Conservation (phyloP, 73 alveolate species). For the Stentor roeselii region DNA sequence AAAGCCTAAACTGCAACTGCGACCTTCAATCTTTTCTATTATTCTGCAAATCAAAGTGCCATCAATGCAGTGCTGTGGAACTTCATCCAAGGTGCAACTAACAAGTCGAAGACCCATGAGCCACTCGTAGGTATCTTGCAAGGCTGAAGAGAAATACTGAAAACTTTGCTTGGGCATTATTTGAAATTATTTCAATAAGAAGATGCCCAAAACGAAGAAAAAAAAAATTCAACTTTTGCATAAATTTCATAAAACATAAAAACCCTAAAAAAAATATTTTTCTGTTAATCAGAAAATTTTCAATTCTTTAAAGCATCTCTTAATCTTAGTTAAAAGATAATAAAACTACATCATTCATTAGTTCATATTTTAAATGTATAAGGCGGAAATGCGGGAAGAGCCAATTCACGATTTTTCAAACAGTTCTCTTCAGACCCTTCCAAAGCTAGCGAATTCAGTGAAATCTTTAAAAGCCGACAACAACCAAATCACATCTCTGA, state of each 20-base stretch:
- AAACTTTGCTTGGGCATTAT: too few relatives aligned
- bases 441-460: background rate
- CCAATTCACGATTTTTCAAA: background rate
- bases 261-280: too few relatives aligned
- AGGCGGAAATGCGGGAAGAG: background rate
- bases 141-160: too few relatives aligned
- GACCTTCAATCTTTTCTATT: background rate
- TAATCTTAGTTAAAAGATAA: too few relatives aligned
- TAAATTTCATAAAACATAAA: too few relatives aligned
- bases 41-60: background rate
- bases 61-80: background rate
- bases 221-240: too few relatives aligned
- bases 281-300: too few relatives aligned
- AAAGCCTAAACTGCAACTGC: background rate
- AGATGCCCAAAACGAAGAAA: too few relatives aligned
- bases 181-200: too few relatives aligned
- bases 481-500: background rate
- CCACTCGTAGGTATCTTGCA: background rate
- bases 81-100: background rate
- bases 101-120: background rate
- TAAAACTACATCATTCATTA: too few relatives aligned
- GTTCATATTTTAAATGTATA: background rate
- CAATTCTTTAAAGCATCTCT: too few relatives aligned
- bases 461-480: conserved; percentile 1
- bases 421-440: background rate